Base-by-base conservation (phyloP, 176 grass and related monocot genomes). In the Triticum dicoccoides region DNA sequence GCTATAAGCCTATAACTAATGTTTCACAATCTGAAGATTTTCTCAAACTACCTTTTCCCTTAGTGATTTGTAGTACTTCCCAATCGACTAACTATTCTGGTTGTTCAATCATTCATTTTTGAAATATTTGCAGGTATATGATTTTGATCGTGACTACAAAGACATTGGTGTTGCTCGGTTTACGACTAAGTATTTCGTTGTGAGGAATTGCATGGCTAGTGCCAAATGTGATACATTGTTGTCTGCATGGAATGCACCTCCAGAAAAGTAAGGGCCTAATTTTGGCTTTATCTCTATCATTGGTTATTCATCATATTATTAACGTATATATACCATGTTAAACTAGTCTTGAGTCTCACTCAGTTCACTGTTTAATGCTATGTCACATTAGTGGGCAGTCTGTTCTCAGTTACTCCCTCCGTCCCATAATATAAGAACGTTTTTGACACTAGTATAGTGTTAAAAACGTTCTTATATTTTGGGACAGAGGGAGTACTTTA, bases 121-220 rank as follows among this genome's bases (percentile, higher is more conserved):
- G 69, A 81, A 81, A 59, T 83, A 25, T 82, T 92, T 78, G 58
- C 86, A 99, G 97, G 89, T 90, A 61, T 99, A 81, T 32, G 90
- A 99, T 96, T 92, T 96, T 88, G 89, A 96, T 93, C 90, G 97
- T 70, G 97, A 99, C 78, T 99, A 99, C 73, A 99, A 99, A 91
- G 94, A 99, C 73, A 96, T 99, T 86, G 97, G 94, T 68, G 59
- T 96, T 90, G 87, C 92, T 84, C 88, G 76, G 61, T 99, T 99
- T 86, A 99, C 97, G 38, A 94, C 97, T 33, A 99, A 99, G 80
- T 89, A 88, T 49, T 99, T 99, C 89, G 94, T 94, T 52, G 97
- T 99, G 59, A 86, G 97, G 61, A 99, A 99, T 90, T 99, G 94
- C 78, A 83, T 99, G 70, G 85, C 84, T 51, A 94, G 94, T 92